Base-by-base conservation (phyloP, 257 asterid species). In the Rehmannia glutinosa region DNA sequence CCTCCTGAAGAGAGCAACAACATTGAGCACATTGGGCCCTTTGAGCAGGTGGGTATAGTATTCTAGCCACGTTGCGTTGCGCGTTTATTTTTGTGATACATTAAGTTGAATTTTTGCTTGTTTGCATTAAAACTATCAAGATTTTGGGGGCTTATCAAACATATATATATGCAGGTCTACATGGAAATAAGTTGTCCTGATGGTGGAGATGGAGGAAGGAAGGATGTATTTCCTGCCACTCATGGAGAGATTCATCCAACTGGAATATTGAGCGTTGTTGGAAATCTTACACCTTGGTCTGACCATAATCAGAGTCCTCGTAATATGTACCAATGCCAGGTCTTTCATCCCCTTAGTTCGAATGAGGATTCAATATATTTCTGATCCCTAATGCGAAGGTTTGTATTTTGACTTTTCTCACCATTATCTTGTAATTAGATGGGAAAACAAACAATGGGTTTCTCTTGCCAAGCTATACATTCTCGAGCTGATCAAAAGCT, bases 301-400 rank as follows among this genome's bases (percentile, higher is more conserved):
- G 91, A 93, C 73, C 99, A 93, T 83, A 93, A 93, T 79, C 99
- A 94, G 82, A 94, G 99, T 80, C 99, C 99, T 55, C 96, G 99
- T 36, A 94, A 94, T 76, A 94, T 94, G 97, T 91, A 94, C 71
- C 99, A 94, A 88, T 94, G 99, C 72, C 99, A 94, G 99, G 99
- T 93, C 10, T 57, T 54, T 69, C 28, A 46, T 63, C 47, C 47
- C 4, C 74, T 63, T 24, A 39, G 72, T 55, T 73, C 68, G 8
- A 43, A 43, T 17, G 53, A 10, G 39, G 53, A 46, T 68, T 70
- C 51, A 24, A 36, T 58, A 9, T 15, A 27, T 51, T 67, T 41
- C 19, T 41, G 50, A 43, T 53, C 58, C 52, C 39, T n/a, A 3
- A 7, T 53, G 6, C 28, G 45, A 53, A 50, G 10, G 13, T 66